Evolutionary conservation across 148 eudicot genomes (phyloP).

Genomic region (Suaeda aralocaspica): DNA sequence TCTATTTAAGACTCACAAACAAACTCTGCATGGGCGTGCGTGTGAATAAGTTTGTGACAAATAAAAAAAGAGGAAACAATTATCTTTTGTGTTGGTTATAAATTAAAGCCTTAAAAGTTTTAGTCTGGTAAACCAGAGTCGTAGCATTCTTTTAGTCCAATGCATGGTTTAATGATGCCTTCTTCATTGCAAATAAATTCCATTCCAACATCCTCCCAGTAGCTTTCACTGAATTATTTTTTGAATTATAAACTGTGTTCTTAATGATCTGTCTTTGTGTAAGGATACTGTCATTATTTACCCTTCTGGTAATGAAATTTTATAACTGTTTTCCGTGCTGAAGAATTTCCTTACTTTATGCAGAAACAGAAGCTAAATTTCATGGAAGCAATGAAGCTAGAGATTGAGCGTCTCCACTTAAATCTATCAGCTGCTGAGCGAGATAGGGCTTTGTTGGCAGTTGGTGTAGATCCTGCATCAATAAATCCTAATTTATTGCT

Average conservation of each 20-base stretch:
- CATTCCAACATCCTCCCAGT: not conserved
- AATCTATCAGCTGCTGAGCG: slow-evolving; percentile 93
- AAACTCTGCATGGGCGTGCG: too few species aligned
- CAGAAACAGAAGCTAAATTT: slow-evolving; percentile 66
- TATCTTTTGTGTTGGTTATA: not conserved
- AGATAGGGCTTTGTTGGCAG: slow-evolving; percentile 78
- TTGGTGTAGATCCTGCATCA: slow-evolving; percentile 87
- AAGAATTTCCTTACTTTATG: slow-evolving; percentile 21
- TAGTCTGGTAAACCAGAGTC: not conserved
- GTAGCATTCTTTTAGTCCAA: not conserved
- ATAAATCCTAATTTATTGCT: slow-evolving; percentile 81
- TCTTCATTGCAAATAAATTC: not conserved
- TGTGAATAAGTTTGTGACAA: too few species aligned
- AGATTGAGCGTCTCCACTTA: slow-evolving; percentile 70
- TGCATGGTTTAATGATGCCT: not conserved
- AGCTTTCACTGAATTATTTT: not conserved
- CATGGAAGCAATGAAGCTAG: slow-evolving; percentile 88
- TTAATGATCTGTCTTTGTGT: not conserved
- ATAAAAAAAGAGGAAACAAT: too few species aligned
- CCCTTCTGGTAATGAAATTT: not conserved
- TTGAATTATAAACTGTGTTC: not conserved
- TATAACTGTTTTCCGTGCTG: slow-evolving; percentile 3
- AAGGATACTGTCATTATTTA: not conserved
- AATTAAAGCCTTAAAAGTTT: not conserved
- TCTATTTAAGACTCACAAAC: too few species aligned